Base-by-base conservation (phyloP, 208 protist species). In the Jaenimonas drosophilae region DNA sequence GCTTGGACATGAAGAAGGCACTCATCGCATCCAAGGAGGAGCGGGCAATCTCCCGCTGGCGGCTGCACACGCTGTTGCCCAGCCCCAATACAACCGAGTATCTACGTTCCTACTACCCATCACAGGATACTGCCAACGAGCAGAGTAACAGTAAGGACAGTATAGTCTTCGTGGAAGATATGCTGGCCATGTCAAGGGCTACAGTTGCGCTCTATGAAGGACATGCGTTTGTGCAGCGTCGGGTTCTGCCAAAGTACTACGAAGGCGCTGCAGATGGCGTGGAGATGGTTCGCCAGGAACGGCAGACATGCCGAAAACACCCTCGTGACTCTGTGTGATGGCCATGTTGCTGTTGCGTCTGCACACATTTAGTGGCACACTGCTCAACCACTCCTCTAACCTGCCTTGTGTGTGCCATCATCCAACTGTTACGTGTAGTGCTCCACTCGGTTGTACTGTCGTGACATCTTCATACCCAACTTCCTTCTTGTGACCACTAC, bases 1-100 rank as follows among this genome's bases (percentile, higher is more conserved):
- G 58, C 26, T n/a, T 68, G 37, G 40, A 44, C 0, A 14, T 21
- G 16, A 37, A 46, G 1, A 17, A 3, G 17, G 21, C 4, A 4
- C 20, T 40, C 31, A 28, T 12, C 19, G 4, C 32, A 11, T 11
- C 11, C 14, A 16, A 9, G 31, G 31, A 34, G 14, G 31, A 34
- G 31, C 31, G 14, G 14, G 31, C 43, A 3, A 40, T 7, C 23
- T 0, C 19, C 24, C 67, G 72, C 4, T 89, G 80, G 80, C 67
- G 70, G 26, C 57, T 89, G 19, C 80, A 89, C 64, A 85, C 80
- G 11, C 66, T 89, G 60, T 33, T 14, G 21, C 34, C 51, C 0
- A 54, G 54, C 4, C 38, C 33, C 2, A 31, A 28, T 6, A 71
- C 69, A 11, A 54, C 24, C 0, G 39, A 31, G 30, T 76, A 64